phyloP scores from a whole-genome alignment of 2,329 filamentous ascomycete genomes.

The Tolypocladium capitatum region DNA sequence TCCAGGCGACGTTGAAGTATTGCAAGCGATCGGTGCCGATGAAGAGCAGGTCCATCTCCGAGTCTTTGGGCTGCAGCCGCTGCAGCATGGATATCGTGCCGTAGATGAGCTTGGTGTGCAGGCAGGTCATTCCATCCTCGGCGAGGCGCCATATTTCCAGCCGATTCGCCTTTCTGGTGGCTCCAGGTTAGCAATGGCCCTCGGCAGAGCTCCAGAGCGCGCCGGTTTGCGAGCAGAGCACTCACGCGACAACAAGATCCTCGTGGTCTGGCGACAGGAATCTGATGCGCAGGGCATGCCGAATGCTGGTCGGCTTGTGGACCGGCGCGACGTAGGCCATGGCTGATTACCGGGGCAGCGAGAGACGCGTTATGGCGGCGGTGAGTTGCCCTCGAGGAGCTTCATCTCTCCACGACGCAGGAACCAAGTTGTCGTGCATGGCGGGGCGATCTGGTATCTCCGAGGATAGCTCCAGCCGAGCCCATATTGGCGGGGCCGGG shows the following conservation, averaged over 20 bases:
- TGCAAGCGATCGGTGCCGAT: constrained; percentile 80
- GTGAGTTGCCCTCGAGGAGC: constrained; percentile 9
- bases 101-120: constrained; percentile 60
- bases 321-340: constrained; percentile 97
- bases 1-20: constrained; percentile 86
- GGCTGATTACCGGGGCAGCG: constrained; percentile 3
- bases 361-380: background rate
- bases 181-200: constrained; percentile 1
- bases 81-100: constrained; percentile 80
- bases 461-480: too few relatives aligned
- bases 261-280: constrained; percentile 64
- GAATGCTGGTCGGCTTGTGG: constrained; percentile 79
- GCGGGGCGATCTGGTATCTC: too few relatives aligned
- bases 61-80: constrained; percentile 61
- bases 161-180: constrained; percentile 62
- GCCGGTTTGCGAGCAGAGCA: background rate
- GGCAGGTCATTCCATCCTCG: constrained; percentile 49
- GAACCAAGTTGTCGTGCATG: background rate
- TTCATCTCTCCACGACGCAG: constrained; percentile 8
- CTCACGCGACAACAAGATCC: constrained; percentile 79
- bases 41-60: constrained; percentile 72
- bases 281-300: constrained; percentile 71
- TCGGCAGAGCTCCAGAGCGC: background rate
- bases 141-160: constrained; percentile 69
- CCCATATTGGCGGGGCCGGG: too few relatives aligned